These are phyloP conservation scores for Leishmania guyanensis DNA, from an alignment of 208 protist genomes.

Conservation along the genomic window DNA sequence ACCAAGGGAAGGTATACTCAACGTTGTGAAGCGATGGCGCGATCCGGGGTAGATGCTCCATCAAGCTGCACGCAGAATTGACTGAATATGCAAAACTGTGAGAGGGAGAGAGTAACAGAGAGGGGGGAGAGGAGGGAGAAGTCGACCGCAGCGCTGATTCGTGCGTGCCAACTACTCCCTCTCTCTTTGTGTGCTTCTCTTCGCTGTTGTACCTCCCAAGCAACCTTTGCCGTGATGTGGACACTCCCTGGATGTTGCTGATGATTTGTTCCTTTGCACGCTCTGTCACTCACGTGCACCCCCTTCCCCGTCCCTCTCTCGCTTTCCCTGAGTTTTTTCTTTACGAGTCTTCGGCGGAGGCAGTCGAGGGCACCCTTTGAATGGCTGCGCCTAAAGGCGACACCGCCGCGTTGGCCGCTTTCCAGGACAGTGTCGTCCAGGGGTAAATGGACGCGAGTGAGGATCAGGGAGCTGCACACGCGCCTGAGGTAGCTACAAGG, in stretches of 20 bases:
- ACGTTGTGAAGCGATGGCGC: constrained; percentile 11
- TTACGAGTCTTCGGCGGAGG: not conserved
- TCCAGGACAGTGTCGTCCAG: not conserved
- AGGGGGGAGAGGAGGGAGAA: not conserved
- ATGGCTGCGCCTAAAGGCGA: not conserved
- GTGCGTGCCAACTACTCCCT: not conserved
- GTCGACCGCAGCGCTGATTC: not conserved
- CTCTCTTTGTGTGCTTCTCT: not conserved
- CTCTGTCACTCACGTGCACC: not conserved
- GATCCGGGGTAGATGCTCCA: constrained; percentile 8
- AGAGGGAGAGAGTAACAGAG: not conserved
- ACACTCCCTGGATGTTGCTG: not conserved
- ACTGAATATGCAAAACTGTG: not conserved
- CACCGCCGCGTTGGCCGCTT: not conserved
- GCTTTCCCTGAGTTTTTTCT: not conserved
- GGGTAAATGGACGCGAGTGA: not conserved
- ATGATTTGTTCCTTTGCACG: not conserved
- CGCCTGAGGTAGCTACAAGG: not conserved
- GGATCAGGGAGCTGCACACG: not conserved
- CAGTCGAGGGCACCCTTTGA: not conserved
- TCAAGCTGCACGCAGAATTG: not conserved
- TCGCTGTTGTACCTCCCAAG: not conserved
- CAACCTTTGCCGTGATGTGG: not conserved
- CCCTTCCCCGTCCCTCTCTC: not conserved
- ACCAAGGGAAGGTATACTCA: constrained; percentile 37